Evolutionary conservation across 768 basidiomycete genomes (phyloP), one percentile per base, ranked within the genome.

Genomic region (Chalciporus sphaerocephalus): DNA sequence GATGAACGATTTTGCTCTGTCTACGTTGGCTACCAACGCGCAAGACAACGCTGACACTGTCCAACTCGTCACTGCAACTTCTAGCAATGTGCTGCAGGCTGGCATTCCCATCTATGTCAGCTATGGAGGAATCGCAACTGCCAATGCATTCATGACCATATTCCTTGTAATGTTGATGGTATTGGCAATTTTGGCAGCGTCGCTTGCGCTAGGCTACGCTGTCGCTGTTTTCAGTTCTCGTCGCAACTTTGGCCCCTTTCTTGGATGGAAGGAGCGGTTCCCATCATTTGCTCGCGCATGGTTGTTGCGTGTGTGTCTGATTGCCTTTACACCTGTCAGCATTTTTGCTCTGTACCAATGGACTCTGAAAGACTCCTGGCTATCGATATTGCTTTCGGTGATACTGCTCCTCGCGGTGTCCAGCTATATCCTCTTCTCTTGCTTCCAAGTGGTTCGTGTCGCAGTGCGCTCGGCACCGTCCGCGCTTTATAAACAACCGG

Each of bases 61-160:
- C 1, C 78, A 80, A 49, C 79, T 81, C 2, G 83, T 88, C 38
- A 87, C 87, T 3, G 51, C 72, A 18, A 68, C 69, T 8, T 83
- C 84, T 1, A 64, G 73, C 18, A 86, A 90, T 61, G 67, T 86
- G 27, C 76, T 94, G 16, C 70, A 85, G 52, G 85, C 87, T 16
- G 93, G 92, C 17, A 66, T 95, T 18, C 90, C 92, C 4, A 85
- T 88, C 24, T 94, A 84, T 55, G 81, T 81, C 50, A 92, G 86
- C 57, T 77, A 79, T 12, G 65, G 89, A 20, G 79, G 82, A 43
- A 86, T 97, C 47, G 81, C 87, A 9, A 85, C 84, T 0, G 86
- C 85, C 44, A 94, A 96, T 67, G 86, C 86, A 6, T 96, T 91
- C 69, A 87, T 89, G 78, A 93, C 91, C 5, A 69, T 83, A n/a